A percentile compares a stretch with the other conserved stretches of the same genome.
These are phyloP conservation scores for Crucibulum laeve DNA, from an alignment of 768 basidiomycete species.

Conservation along the genomic window DNA sequence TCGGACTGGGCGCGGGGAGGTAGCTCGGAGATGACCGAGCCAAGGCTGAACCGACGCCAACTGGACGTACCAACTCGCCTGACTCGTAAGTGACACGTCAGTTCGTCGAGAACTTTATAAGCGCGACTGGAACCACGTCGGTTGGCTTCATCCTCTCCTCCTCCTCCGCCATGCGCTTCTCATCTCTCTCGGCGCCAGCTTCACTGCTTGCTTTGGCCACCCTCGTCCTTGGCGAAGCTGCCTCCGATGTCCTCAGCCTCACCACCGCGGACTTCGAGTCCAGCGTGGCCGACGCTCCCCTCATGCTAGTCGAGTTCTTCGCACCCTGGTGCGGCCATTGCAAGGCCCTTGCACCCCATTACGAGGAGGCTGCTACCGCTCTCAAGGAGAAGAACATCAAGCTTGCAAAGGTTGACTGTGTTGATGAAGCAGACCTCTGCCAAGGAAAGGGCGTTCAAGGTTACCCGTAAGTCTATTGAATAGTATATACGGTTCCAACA, in stretches of 20 bases:
- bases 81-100: conserved; percentile 45
- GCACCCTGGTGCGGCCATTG: conserved; percentile 96
- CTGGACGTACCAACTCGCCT: neutral
- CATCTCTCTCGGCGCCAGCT: conserved; percentile 45
- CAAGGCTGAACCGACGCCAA: neutral
- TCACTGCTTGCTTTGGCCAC: conserved; percentile 50
- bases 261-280: conserved; percentile 66
- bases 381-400: conserved; percentile 90
- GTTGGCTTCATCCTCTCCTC: conserved; percentile 14
- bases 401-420: conserved; percentile 96
- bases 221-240: conserved; percentile 47
- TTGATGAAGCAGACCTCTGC: conserved; percentile 90
- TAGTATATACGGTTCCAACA: neutral
- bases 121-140: conserved; percentile 7
- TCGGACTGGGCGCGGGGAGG: too few species aligned
- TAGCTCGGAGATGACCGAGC: neutral
- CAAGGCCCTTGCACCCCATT: conserved; percentile 91
- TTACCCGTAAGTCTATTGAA: conserved; percentile 70
- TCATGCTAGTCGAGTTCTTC: conserved; percentile 94
- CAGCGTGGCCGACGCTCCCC: conserved; percentile 56
- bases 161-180: conserved; percentile 57
- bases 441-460: conserved; percentile 84
- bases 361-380: conserved; percentile 88
- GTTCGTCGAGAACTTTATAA: conserved; percentile 27
- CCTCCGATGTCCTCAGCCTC: conserved; percentile 81